Conservation (phyloP, 441 rosid species). For the Aquilaria agallochum region DNA sequence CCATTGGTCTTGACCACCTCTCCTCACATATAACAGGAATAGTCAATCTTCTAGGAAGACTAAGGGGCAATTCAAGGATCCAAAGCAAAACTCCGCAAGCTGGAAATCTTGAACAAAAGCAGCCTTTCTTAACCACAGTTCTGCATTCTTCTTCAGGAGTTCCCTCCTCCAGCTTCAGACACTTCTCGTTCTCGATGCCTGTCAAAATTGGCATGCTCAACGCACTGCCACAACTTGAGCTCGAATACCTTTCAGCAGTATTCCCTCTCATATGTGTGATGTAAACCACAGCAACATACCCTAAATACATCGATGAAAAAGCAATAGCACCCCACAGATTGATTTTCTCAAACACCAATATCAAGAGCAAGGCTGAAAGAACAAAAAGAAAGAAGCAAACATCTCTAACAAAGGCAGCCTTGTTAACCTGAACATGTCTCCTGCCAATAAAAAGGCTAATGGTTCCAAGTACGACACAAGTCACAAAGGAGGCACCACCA, state of each 20-base stretch:
- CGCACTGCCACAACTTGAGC: slow-evolving; percentile 21
- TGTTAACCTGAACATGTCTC: slow-evolving; percentile 37
- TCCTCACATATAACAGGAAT: slow-evolving; percentile 63
- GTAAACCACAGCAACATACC: slow-evolving; percentile 61
- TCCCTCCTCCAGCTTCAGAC: slow-evolving; percentile 16
- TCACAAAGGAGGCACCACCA: slow-evolving; percentile 71
- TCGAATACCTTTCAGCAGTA: slow-evolving; percentile 4
- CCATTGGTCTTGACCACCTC: slow-evolving; percentile 73
- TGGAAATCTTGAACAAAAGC: slow-evolving; percentile 20
- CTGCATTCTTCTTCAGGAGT: slow-evolving; percentile 14
- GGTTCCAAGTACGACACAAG: slow-evolving; percentile 71
- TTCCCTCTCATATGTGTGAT: slow-evolving; percentile 25
- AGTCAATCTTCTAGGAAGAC: slow-evolving; percentile 74
- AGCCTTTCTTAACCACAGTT: slow-evolving; percentile 18
- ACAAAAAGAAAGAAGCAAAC: slow-evolving; percentile 57
- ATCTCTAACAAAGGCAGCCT: slow-evolving; percentile 63
- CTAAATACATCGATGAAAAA: slow-evolving; percentile 48
- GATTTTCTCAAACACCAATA: slow-evolving; percentile 52
- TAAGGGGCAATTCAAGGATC: slow-evolving; percentile 60
- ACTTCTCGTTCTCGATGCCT: slow-evolving; percentile 24
- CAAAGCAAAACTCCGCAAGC: slow-evolving; percentile 26
- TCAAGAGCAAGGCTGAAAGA: slow-evolving; percentile 40
- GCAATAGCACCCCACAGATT: slow-evolving; percentile 56
- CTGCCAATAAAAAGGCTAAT: slow-evolving; percentile 43
- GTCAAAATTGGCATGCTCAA: slow-evolving; percentile 36